A percentile compares a stretch with the other conserved stretches of the same genome.
Conservation (phyloP, 345 rosid genomes). For the Hypericum perforatum region DNA sequence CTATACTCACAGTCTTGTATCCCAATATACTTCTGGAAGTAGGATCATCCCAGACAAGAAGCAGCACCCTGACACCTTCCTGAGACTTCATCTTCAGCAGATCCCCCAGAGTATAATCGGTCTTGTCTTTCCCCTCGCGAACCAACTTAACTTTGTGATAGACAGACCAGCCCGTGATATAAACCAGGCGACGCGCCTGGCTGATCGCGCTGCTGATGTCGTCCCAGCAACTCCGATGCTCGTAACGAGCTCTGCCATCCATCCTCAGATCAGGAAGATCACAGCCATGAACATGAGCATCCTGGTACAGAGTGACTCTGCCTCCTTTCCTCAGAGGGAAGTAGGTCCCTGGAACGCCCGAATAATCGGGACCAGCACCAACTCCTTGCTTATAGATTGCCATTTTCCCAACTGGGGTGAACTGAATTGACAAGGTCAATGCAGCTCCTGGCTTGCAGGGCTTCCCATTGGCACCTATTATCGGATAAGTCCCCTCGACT, state of each 20-base stretch:
- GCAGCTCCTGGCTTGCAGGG: not conserved
- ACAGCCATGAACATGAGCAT: conserved; percentile 5
- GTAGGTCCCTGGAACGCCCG: conserved; percentile 2
- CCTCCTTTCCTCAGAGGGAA: conserved; percentile 6
- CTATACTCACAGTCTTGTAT: conserved; percentile 2
- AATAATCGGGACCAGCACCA: not conserved
- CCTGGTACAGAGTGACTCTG: conserved; percentile 3
- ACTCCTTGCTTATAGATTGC: not conserved
- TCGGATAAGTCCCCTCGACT: not conserved
- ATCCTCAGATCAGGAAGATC: conserved; percentile 4
- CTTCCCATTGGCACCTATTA: not conserved
- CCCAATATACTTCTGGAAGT: conserved; percentile 3
- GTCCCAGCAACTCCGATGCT: conserved; percentile 1
- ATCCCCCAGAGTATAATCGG: not conserved
- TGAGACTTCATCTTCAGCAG: conserved; percentile 3
- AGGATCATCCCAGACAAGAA: conserved; percentile 7
- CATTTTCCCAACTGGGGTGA: conserved; percentile 1
- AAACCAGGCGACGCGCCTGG: conserved; percentile 2
- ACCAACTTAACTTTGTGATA: not conserved
- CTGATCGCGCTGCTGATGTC: not conserved
- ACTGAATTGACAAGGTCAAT: conserved; percentile 26
- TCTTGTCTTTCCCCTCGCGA: not conserved
- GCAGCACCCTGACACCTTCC: conserved; percentile 7
- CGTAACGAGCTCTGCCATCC: not conserved
- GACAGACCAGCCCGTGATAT: conserved; percentile 1